phyloP scores from a whole-genome alignment of 345 rosid genomes.

The Chamaenerion angustifolium region DNA sequence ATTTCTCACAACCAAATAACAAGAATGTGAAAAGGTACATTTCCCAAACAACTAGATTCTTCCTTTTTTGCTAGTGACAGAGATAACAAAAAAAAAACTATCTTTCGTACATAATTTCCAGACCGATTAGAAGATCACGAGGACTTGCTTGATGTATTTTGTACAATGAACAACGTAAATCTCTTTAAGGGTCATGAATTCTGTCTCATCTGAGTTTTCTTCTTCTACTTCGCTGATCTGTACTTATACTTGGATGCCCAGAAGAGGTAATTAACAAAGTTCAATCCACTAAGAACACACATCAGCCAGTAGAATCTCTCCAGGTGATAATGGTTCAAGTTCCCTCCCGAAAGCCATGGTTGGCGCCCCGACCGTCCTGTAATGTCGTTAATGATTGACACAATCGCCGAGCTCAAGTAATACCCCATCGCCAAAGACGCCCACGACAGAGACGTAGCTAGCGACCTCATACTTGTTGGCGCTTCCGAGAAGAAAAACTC shows the following conservation, averaged over 20 bases:
- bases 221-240: constrained; percentile 21
- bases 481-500: constrained; percentile 53
- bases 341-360: constrained; percentile 25
- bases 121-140: no score
- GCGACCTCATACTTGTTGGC: constrained; percentile 40
- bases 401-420: constrained; percentile 36
- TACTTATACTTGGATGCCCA: constrained; percentile 57
- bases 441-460: constrained; percentile 42
- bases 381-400: constrained; percentile 39
- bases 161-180: no score
- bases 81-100: no score
- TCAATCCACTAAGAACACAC: constrained; percentile 20
- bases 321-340: constrained; percentile 25
- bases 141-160: no score
- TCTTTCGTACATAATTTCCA: no score
- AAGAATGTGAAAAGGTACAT: no score
- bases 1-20: no score
- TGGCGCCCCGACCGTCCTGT: constrained; percentile 19
- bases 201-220: neutral
- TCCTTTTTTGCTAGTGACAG: no score
- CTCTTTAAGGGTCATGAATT: no score
- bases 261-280: constrained; percentile 35
- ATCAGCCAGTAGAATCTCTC: constrained; percentile 31
- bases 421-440: constrained; percentile 43
- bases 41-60: no score